Evolutionary conservation across 139 green algal genomes (phyloP), one percentile per base, ranked within the genome.

Genomic region (Auxenochlorella pyrenoidosa): DNA sequence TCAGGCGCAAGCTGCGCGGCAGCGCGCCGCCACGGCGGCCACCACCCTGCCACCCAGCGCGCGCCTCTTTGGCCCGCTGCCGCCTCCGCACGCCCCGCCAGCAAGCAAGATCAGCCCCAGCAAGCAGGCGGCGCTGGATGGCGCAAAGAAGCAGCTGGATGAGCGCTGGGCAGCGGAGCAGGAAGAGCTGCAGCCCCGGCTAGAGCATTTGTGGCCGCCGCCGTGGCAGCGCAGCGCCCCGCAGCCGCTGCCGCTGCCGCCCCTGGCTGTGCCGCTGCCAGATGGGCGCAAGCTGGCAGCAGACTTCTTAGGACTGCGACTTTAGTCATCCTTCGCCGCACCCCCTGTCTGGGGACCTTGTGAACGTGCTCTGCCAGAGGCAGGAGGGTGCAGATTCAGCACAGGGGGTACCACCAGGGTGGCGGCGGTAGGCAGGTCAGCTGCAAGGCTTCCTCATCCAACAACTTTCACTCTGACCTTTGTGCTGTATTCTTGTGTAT

Each of bases 151-250:
- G 58, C 36, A 75, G 59, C 22, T 58, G 38, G 59, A 75, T n/a
- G 47, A 54, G 38, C 36, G 79, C 22, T 73, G 79, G 79, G 79
- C 19, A 4, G 59, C 58, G 30, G 58, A 84, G 58, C 79, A 84
- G 36, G 47, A 32, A 28, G 58, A 84, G 26, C 59, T 73, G 58
- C 59, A 40, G 58, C 79, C 79, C 6, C 34, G 19, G 24, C 79
- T 84, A 59, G 36, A 58, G 58, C 36, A 75, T 22, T 24, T 84
- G 59, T 84, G 79, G 79, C 6, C 26, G 71, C 71, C 71, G 34
- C 71, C 71, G 16, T 63, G 18, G 76, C 47, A 44, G 76, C 65
- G 3, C 59, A 47, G 15, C 51, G 24, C 28, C 21, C n/a, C 40
- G 2, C 3, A 0, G 34, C 77, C 59, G 75, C 28, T 32, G 2